Percentiles rank a stretch among this genome's conserved stretches.
phyloP scores from a whole-genome alignment of 257 asterid genomes.

The Catharanthus roseus region DNA sequence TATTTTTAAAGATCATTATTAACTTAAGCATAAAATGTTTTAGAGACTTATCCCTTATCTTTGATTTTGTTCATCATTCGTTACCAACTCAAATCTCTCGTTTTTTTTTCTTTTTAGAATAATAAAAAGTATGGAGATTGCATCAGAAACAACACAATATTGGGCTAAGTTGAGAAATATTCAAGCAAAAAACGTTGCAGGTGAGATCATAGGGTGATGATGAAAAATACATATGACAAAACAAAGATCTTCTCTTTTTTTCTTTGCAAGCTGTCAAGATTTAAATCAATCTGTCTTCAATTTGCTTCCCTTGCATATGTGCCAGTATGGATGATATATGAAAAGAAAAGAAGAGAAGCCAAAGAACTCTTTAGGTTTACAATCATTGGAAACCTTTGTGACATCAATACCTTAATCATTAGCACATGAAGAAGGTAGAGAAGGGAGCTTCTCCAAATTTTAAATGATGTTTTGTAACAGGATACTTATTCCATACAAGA shows the following conservation, averaged over 20 bases:
- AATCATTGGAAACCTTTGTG: conserved; percentile 41
- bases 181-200: background rate
- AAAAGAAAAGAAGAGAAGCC: no score
- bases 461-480: no score
- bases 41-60: no score
- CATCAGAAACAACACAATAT: background rate
- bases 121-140: no score
- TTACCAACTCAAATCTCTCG: no score
- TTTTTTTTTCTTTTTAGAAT: no score
- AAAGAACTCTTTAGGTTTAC: background rate
- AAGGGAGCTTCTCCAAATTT: background rate
- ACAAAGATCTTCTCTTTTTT: conserved; percentile 6
- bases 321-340: no score
- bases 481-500: no score
- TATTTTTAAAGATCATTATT: no score
- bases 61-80: no score
- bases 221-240: conserved; percentile 10
- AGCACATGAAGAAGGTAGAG: conserved; percentile 17
- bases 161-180: no score
- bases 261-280: conserved; percentile 7
- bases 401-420: conserved; percentile 35
- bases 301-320: background rate
- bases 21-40: no score
- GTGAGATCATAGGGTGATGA: background rate
- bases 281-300: background rate